Evolutionary conservation across 441 rosid genomes (phyloP).

Genomic region (Eruca vesicaria): DNA sequence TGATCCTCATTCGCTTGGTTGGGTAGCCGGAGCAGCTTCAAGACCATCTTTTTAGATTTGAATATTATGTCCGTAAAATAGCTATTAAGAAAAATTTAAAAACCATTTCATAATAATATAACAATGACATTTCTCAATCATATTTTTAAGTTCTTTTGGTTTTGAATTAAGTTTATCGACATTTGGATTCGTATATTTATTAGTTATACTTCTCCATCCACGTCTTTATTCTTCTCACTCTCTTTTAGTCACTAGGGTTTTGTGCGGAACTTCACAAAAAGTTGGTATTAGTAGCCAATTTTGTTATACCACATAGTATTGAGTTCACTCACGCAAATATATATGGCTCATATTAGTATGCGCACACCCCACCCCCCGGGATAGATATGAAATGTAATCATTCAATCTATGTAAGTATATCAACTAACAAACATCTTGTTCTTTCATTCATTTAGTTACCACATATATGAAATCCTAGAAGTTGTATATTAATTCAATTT

Average conservation of each 20-base stretch:
- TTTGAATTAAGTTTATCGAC: neutral
- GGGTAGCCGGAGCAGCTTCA: conserved; percentile 30
- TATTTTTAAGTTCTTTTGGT: neutral
- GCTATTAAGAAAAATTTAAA: neutral
- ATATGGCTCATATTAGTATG: too few relatives aligned
- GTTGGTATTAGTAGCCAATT: neutral
- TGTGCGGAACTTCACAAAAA: neutral
- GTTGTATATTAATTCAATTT: neutral
- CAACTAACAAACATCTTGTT: neutral
- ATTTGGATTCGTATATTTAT: neutral
- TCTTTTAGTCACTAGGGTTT: neutral
- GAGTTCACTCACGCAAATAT: neutral
- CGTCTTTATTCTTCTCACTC: neutral
- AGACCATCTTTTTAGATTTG: conserved; percentile 33
- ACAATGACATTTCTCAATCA: conserved; percentile 8
- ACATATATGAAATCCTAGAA: neutral
- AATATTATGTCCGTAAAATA: conserved; percentile 3
- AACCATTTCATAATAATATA: neutral
- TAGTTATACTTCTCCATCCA: neutral
- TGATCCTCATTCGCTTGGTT: conserved; percentile 35
- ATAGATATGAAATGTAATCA: neutral
- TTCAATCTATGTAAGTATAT: neutral
- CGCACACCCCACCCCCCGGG: too few relatives aligned
- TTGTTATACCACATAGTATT: neutral
- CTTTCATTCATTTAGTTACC: neutral